Percentiles rank a stretch among this genome's conserved stretches.
Conservation (phyloP, 495 filamentous ascomycete genomes). For the Patellaria atrata region DNA sequence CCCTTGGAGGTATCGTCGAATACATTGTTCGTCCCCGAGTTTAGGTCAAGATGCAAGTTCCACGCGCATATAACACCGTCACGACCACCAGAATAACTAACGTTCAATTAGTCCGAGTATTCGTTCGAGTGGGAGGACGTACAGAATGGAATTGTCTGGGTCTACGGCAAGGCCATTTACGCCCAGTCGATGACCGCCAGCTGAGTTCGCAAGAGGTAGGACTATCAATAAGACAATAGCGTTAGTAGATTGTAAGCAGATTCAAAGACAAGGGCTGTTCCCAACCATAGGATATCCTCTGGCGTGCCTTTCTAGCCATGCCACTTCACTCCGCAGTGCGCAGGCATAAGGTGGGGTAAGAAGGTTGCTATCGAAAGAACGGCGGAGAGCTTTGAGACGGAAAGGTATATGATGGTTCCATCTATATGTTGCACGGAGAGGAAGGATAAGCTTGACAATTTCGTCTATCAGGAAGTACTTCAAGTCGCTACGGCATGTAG, state of each 20-base stretch:
- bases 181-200: constrained; percentile 80
- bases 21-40: constrained; percentile 19
- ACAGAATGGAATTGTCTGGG: constrained; percentile 73
- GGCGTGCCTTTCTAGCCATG: constrained; percentile 25
- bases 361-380: too few relatives aligned
- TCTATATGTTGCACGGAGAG: too few relatives aligned
- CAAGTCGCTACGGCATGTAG: too few relatives aligned
- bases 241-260: too few relatives aligned
- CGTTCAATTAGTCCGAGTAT: constrained; percentile 1
- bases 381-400: too few relatives aligned
- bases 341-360: too few relatives aligned
- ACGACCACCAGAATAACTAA: constrained; percentile 85
- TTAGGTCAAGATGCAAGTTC: constrained; percentile 57
- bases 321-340: too few relatives aligned
- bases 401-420: too few relatives aligned
- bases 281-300: constrained; percentile 28
- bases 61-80: constrained; percentile 95
- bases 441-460: too few relatives aligned
- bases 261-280: constrained; percentile 4
- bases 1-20: constrained; percentile 25
- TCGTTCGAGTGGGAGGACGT: constrained; percentile 12
- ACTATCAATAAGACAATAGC: constrained; percentile 38
- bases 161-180: constrained; percentile 90
- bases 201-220: constrained; percentile 81
- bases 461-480: too few relatives aligned